Evolutionary conservation across 805 yeast species (phyloP), one percentile per base, ranked within the genome.

Genomic region (Candida krabiensis): DNA sequence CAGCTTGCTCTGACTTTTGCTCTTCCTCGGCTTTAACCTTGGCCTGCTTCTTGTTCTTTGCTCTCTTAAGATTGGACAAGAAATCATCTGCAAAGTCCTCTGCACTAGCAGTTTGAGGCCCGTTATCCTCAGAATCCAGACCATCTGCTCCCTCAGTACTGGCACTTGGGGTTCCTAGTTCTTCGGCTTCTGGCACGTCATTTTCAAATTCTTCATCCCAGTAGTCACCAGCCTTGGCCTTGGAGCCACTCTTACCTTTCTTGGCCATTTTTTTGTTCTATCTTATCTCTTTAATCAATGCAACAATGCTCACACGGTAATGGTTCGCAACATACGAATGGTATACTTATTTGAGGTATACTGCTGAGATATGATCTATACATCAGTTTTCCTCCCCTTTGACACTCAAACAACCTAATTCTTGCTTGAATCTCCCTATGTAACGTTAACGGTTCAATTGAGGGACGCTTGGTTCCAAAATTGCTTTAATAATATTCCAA

Each of bases 51-150:
- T 86, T 86, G 63, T 77, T 77, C 67, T 86, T 86, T 41, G 91
- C 81, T 48, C 75, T 78, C 64, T 86, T 79, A 65, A 90, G 76
- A 29, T 96, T 84, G 35, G 89, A 76, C 78, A 91, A 79, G 67
- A 90, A 85, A 52, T 86, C 96, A 38, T 71, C 77, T 19, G 73
- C 78, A 39, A 66, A 68, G 31, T 64, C 78, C 36, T 69, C 78
- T 23, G 65, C 80, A 5, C 56, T 58, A 17, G 55, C 53, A 9
- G 57, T 52, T 21, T 47, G 50, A n/a, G 53, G 53, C 35, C 61
- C 62, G 13, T 33, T 9, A 13, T 39, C 47, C 18, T 56, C 63
- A 21, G 54, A 37, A n/a, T n/a, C n/a, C n/a, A n/a, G n/a, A n/a
- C n/a, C n/a, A n/a, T n/a, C n/a, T n/a, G n/a, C n/a, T n/a, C n/a